Percentiles rank a stretch among this genome's conserved stretches.
These are phyloP conservation scores for Oidium heveae DNA, from an alignment of 2,329 filamentous ascomycete genomes.

Conservation along the genomic window DNA sequence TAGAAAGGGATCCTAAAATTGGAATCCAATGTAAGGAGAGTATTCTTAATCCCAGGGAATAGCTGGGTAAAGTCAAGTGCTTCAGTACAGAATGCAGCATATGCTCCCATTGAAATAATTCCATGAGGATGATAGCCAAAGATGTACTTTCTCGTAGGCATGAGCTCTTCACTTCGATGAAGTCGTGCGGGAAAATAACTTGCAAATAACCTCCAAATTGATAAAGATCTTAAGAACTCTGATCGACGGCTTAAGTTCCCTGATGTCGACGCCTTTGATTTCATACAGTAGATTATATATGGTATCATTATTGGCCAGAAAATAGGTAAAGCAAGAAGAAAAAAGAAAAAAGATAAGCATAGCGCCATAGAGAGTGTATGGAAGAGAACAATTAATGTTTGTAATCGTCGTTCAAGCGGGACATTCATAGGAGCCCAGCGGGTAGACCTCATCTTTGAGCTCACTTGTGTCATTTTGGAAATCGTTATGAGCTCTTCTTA, in stretches of 20 bases:
- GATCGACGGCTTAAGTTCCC: slow-evolving; percentile 53
- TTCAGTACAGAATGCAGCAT: slow-evolving; percentile 74
- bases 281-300: slow-evolving; percentile 63
- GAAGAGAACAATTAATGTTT: slow-evolving; percentile 54
- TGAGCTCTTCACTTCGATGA: slow-evolving; percentile 60
- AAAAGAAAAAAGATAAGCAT: slow-evolving; percentile 61
- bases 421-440: slow-evolving; percentile 64
- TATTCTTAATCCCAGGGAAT: slow-evolving; percentile 90
- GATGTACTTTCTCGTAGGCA: slow-evolving; percentile 73
- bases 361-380: slow-evolving; percentile 49
- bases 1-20: slow-evolving; percentile 92
- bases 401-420: slow-evolving; percentile 42
- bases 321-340: slow-evolving; percentile 74
- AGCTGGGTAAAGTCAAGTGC: slow-evolving; percentile 65
- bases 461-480: too few species aligned
- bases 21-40: slow-evolving; percentile 72
- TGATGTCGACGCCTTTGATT: slow-evolving; percentile 52
- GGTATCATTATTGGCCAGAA: slow-evolving; percentile 56
- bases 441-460: slow-evolving; percentile 23
- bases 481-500: too few species aligned
- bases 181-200: slow-evolving; percentile 78
- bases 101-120: slow-evolving; percentile 92
- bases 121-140: slow-evolving; percentile 95
- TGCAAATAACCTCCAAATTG: slow-evolving; percentile 70
- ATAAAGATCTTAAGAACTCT: slow-evolving; percentile 44